A percentile compares a stretch with the other conserved stretches of the same genome.
phyloP scores from a whole-genome alignment of 139 green algal species.

The Coelastrella sp. region DNA sequence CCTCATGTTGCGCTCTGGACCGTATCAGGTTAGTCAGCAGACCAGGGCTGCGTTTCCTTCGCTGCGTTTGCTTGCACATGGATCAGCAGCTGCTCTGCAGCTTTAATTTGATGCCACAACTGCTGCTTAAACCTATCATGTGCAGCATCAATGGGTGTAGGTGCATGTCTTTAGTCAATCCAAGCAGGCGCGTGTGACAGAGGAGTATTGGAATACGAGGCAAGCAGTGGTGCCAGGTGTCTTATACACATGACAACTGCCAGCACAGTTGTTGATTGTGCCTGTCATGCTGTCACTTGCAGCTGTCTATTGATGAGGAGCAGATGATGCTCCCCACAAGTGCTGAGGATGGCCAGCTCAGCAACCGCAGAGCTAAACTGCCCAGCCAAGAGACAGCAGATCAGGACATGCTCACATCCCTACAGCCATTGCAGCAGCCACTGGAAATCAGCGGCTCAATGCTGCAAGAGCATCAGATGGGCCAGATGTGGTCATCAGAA shows the following conservation, averaged over 20 bases:
- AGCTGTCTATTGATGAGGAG: conserved; percentile 10
- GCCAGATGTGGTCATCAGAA: conserved; percentile 16
- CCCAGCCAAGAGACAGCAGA: not conserved
- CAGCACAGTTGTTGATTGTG: too few relatives aligned
- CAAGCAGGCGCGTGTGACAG: too few relatives aligned
- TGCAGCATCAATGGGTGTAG: too few relatives aligned
- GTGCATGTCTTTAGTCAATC: too few relatives aligned
- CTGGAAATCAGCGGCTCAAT: not conserved
- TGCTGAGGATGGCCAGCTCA: not conserved
- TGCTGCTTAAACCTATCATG: too few relatives aligned
- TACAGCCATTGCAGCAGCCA: conserved; percentile 9
- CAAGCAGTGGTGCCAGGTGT: too few relatives aligned
- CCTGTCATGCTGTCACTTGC: not conserved
- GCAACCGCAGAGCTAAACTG: not conserved
- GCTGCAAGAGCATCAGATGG: not conserved
- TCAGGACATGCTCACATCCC: not conserved
- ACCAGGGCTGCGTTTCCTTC: too few relatives aligned
- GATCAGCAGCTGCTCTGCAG: too few relatives aligned
- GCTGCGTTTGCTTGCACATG: too few relatives aligned
- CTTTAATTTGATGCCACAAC: too few relatives aligned
- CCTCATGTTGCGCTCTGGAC: not conserved
- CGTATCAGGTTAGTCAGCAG: not conserved
- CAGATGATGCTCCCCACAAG: conserved; percentile 16
- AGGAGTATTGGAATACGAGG: too few relatives aligned
- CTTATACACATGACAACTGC: too few relatives aligned